Evolutionary conservation across 2,329 filamentous ascomycete genomes (phyloP), one percentile per base, ranked within the genome.

Genomic region (Sporothrix humicola): DNA sequence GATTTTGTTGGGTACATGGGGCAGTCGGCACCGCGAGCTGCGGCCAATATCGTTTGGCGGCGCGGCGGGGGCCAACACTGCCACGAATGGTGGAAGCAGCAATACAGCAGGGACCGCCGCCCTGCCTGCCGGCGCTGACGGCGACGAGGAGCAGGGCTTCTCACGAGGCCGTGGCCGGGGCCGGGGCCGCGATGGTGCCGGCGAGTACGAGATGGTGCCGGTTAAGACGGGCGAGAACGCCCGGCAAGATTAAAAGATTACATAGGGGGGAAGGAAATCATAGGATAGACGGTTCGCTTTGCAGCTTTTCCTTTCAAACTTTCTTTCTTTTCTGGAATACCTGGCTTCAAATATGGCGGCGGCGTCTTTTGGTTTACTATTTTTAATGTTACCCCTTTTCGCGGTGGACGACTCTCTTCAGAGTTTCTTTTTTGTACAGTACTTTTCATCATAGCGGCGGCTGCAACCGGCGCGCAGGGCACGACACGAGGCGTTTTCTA

Each of bases 21-120:
- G 91, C 2, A 98, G 95, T 80, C 93, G 91, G 79, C 97, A 94
- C 86, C 88, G 95, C 75, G 96, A 99, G 82, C 84, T 99, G 73
- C 88, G 90, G 79, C 95, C 96, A 12, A 97, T 98, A 78, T 91
- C 89, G 74, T 98, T 98, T 79, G 94, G 94, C 23, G 91, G 91
- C 5, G 56, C 71, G 9, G 23, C 69, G n/a, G 37, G 48, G 79
- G 79, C n/a, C 77, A 54, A 46, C 17, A 71, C 59, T 72, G 37
- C 42, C 75, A 44, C 71, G 58, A 59, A 77, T 75, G 2, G 77
- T 72, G 4, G 77, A 76, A 0, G 78, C 72, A 1, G 77, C 75
- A 9, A 80, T 20, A 6, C 44, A 15, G 23, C 44, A 48, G 8
- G 23, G 23, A 26, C 26, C 23, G n/a, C 0, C 26, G 74, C 69